phyloP scores from a whole-genome alignment of 441 rosid genomes.

The Arabidopsis lyrata region DNA sequence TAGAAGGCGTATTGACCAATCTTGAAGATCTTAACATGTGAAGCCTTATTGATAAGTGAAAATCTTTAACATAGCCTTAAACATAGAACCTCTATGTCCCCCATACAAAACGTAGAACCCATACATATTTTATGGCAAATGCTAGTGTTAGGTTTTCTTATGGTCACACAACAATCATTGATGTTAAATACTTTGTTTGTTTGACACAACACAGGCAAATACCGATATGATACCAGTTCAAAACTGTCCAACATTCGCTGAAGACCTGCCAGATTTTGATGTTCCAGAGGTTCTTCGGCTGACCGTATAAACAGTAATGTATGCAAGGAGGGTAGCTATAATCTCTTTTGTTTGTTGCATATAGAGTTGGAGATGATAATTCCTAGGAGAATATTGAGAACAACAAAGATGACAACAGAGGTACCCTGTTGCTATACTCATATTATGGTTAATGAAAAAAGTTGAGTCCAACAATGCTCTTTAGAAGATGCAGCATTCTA shows the following conservation, averaged over 20 bases:
- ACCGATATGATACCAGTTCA: slow-evolving; percentile 27
- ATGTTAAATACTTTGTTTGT: slow-evolving; percentile 24
- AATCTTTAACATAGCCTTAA: neutral
- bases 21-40: slow-evolving; percentile 1
- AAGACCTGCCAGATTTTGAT: slow-evolving; percentile 33
- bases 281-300: slow-evolving; percentile 32
- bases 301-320: slow-evolving; percentile 5
- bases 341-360: slow-evolving; percentile 8
- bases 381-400: slow-evolving; percentile 20
- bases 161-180: slow-evolving; percentile 13
- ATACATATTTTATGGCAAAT: neutral
- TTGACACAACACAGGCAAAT: slow-evolving; percentile 37
- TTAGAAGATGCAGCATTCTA: slow-evolving; percentile 10
- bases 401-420: slow-evolving; percentile 18
- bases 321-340: slow-evolving; percentile 12
- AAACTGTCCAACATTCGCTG: slow-evolving; percentile 6
- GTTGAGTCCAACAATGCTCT: neutral
- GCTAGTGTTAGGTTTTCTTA: slow-evolving; percentile 8
- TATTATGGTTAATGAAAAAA: neutral
- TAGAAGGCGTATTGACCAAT: neutral
- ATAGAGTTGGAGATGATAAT: slow-evolving; percentile 29
- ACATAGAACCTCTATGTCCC: neutral
- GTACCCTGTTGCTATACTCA: slow-evolving; percentile 29
- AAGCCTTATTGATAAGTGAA: slow-evolving; percentile 5
- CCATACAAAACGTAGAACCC: neutral